Evolutionary conservation across 2,329 filamentous ascomycete species (phyloP).

Genomic region (Meredithiella fracta): DNA sequence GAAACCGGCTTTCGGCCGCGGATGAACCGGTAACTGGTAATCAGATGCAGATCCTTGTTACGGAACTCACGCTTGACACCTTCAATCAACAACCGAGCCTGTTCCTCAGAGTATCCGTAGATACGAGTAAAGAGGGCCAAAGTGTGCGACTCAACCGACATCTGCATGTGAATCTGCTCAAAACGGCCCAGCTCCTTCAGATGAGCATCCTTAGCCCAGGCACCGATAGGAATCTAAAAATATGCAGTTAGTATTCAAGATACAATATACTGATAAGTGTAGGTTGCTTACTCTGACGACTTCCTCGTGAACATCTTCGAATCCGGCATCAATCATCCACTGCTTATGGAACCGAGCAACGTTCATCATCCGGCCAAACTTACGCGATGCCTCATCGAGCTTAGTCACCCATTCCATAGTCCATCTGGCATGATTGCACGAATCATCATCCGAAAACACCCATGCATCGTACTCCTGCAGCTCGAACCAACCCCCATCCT

Average conservation of each 20-base stretch:
- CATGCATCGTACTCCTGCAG: conserved; percentile 26
- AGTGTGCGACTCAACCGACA: conserved; percentile 27
- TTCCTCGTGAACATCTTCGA: conserved; percentile 22
- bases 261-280: background rate
- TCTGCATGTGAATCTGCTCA: conserved; percentile 26
- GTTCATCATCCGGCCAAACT: conserved; percentile 26
- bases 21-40: conserved; percentile 23
- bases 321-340: conserved; percentile 25
- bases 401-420: conserved; percentile 25
- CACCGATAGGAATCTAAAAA: conserved; percentile 24
- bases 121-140: conserved; percentile 26
- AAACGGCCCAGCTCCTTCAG: conserved; percentile 24
- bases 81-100: conserved; percentile 26
- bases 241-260: background rate
- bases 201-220: conserved; percentile 23
- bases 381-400: conserved; percentile 22
- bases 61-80: conserved; percentile 26
- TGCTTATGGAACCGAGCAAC: conserved; percentile 23
- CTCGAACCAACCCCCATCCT: conserved; percentile 24
- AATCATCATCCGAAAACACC: conserved; percentile 25
- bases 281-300: conserved; percentile 19
- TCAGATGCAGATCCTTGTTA: conserved; percentile 21
- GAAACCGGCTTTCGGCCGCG: conserved; percentile 16
- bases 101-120: conserved; percentile 24
- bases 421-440: conserved; percentile 23